phyloP scores from a whole-genome alignment of 2,329 filamentous ascomycete species.

The Talaromyces sp. region DNA sequence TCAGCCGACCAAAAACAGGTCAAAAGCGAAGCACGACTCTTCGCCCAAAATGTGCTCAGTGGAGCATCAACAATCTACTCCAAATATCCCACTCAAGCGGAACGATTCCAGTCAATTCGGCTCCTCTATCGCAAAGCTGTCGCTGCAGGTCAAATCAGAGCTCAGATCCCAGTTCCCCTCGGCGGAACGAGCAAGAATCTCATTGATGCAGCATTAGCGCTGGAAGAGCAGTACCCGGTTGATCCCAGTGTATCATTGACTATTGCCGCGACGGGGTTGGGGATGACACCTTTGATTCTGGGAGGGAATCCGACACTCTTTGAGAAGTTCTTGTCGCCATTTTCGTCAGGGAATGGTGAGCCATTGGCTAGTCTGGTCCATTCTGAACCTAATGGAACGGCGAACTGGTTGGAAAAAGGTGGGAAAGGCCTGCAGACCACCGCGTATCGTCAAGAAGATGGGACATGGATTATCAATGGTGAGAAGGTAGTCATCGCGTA shows the following conservation, averaged over 20 bases:
- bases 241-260: conserved; percentile 52
- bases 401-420: conserved; percentile 53
- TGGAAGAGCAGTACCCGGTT: conserved; percentile 54
- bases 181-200: conserved; percentile 48
- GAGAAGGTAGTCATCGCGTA: not conserved
- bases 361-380: conserved; percentile 53
- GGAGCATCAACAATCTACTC: conserved; percentile 13
- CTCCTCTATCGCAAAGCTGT: conserved; percentile 48
- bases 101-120: conserved; percentile 49
- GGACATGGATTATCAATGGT: conserved; percentile 21
- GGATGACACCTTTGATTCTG: conserved; percentile 51
- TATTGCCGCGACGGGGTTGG: conserved; percentile 52
- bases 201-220: conserved; percentile 49
- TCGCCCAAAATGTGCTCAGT: not conserved
- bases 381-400: conserved; percentile 52
- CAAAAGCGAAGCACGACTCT: not conserved
- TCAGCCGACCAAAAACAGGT: not conserved
- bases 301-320: conserved; percentile 38
- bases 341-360: conserved; percentile 44
- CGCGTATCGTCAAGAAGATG: conserved; percentile 41
- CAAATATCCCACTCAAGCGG: conserved; percentile 27
- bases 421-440: conserved; percentile 50
- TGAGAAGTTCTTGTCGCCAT: conserved; percentile 48
- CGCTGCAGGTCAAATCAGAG: conserved; percentile 47
- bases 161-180: conserved; percentile 45